Base-by-base conservation (phyloP, 208 protist species). In the Crithidia acanthocephali region DNA sequence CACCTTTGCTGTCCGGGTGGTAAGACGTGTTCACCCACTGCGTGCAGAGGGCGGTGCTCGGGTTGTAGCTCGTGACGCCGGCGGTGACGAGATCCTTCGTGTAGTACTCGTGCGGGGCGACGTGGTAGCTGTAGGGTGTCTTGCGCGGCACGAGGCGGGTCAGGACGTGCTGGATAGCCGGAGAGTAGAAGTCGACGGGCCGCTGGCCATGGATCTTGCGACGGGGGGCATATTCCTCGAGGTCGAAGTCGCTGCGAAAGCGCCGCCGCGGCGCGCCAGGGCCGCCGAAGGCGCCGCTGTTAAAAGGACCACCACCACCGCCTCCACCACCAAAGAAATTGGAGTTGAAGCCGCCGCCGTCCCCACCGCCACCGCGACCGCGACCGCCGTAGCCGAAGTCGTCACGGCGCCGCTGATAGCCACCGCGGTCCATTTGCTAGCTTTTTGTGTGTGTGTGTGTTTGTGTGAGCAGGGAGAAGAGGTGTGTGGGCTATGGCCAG, bases 1-100 rank as follows among this genome's bases (percentile, higher is more conserved):
- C 77, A n/a, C 68, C 68, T 32, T 90, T 88, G 48, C 81, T 78
- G 47, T 96, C 91, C 15, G 91, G 91, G 63, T 94, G 88, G 70
- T 86, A 92, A 13, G 88, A 93, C n/a, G 91, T 94, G 84, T 85
- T 93, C 47, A 87, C 88, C 89, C 91, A 96, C 82, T 96, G 91
- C 68, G 91, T 96, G 72, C 88, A 94, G 22, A 96, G 78, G 2
- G 87, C 91, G 2, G 91, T 92, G 74, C 85, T 91, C n/a, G 88
- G 81, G 61, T 94, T 94, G 74, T 88, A 93, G 65, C 68, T 69
- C 13, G 91, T 96, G 23, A 84, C 77, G 27, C 76, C 68, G 11
- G 84, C 84, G 30, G 88, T 79, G 10, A 94, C 76, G 50, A 94
- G 74, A 65, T 96, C 88, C 73, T 96, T 93, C 10, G 84, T 84